Conservation (phyloP, 768 basidiomycete species). For the Naganishia vishniacii region DNA sequence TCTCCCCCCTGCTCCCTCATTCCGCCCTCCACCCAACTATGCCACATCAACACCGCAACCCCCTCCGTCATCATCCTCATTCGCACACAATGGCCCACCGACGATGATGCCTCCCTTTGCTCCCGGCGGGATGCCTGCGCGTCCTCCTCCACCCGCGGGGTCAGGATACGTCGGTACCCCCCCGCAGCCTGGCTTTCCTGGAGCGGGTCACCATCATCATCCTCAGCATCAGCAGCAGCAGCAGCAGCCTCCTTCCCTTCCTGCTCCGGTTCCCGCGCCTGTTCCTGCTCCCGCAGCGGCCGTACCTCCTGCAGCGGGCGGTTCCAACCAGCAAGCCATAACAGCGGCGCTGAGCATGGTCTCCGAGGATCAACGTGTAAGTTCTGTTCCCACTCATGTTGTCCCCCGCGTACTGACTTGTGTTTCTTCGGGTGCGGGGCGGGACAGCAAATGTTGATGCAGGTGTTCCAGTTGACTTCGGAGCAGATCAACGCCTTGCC, state of each 20-base stretch:
- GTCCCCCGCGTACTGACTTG: not conserved
- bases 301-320: not conserved
- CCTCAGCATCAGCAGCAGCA: conserved; percentile 17
- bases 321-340: conserved; percentile 10
- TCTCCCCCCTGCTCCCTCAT: conserved; percentile 17
- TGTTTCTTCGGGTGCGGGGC: too few species aligned
- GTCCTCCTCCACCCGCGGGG: too few species aligned
- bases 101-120: conserved; percentile 27
- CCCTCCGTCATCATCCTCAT: not conserved
- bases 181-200: not conserved
- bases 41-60: conserved; percentile 17
- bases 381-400: conserved; percentile 12
- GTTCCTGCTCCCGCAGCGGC: not conserved
- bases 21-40: conserved; percentile 32
- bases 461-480: conserved; percentile 72
- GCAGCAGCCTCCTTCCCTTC: not conserved
- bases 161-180: conserved; percentile 45
- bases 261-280: not conserved
- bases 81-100: too few species aligned
- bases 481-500: conserved; percentile 79
- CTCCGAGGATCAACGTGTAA: conserved; percentile 46
- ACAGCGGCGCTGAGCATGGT: conserved; percentile 31
- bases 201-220: not conserved
- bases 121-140: conserved; percentile 25
- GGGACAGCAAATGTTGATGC: conserved; percentile 70